Conservation (phyloP, 352 stramenopile genomes). For the Blastocystis sp. region DNA sequence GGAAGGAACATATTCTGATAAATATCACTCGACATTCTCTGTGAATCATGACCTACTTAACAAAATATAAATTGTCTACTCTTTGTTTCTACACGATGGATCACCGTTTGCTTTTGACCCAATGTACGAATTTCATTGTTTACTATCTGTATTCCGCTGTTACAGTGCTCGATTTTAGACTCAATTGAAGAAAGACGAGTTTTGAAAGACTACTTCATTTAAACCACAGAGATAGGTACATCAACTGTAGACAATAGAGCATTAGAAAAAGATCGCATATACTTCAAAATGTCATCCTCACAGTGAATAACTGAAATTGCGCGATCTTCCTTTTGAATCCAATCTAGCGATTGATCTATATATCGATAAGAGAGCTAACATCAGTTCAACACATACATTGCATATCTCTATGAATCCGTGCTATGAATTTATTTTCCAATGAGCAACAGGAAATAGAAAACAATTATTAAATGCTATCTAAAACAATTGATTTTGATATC, state of each 20-base stretch:
- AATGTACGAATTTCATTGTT: conserved; percentile 22
- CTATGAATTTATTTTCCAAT: neutral
- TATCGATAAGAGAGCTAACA: neutral
- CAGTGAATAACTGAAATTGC: conserved; percentile 18
- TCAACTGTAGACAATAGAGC: neutral
- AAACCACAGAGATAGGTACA: neutral
- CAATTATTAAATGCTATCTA: neutral
- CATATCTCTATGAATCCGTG: neutral
- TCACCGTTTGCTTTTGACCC: conserved; percentile 9
- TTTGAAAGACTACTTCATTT: neutral
- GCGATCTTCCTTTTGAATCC: neutral
- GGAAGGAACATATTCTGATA: neutral
- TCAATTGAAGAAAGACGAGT: neutral
- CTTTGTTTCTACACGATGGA: neutral
- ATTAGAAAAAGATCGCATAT: conserved; percentile 32
- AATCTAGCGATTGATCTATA: neutral
- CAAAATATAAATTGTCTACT: neutral
- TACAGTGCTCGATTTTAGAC: neutral
- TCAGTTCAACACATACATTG: neutral
- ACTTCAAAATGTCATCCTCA: conserved; percentile 26
- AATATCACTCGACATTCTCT: neutral
- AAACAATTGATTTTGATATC: neutral
- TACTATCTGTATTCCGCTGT: neutral
- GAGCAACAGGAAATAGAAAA: no score
- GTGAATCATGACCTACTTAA: neutral